Base-by-base conservation (phyloP, 768 basidiomycete species). In the Ramaria sp. region DNA sequence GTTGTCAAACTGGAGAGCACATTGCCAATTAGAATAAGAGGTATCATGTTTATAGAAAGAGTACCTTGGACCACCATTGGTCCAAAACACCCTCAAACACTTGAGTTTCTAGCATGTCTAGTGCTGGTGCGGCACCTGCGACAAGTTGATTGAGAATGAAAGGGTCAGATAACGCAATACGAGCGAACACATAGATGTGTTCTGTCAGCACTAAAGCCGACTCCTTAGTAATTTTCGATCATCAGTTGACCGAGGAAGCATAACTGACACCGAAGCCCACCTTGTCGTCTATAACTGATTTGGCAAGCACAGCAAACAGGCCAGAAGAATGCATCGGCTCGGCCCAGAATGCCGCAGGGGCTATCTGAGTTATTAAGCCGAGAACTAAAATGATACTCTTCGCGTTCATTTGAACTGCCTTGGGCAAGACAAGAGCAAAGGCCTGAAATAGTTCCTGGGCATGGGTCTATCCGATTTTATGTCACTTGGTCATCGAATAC, bases 61-160 rank as follows among this genome's bases (percentile, higher is more conserved):
- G 59, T 67, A 86, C 90, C 67, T 85, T 85, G 41, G 80, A 80
- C 81, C 87, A 88, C 84, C 88, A 92, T 60, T 87, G 84, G 62
- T 89, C 82, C 52, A 94, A 68, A 24, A 94, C 66, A 2, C 72
- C 68, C 54, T 88, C 82, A 70, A 81, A 86, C 2, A 91, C 60
- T 33, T 78, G 69, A 20, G 69, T 66, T 65, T 90, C 83, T 0
- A 74, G 65, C 38, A 74, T 68, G 57, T 72, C 72, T 27, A 74
- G 67, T 2, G 73, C 63, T 42, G 73, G 67, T 3, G 85, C 80
- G 3, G 82, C 78, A 4, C 81, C 83, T 22, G 77, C 73, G 63
- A 92, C 80, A 22, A 94, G 75, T 60, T 84, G 80, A 30, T 82
- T 63, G 69, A 93, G 91, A 64, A 86, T 76, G 31, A 75, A 73